These are phyloP conservation scores for Magnolia sinica DNA, from an alignment of 164 flowering plant genomes.

Conservation along the genomic window DNA sequence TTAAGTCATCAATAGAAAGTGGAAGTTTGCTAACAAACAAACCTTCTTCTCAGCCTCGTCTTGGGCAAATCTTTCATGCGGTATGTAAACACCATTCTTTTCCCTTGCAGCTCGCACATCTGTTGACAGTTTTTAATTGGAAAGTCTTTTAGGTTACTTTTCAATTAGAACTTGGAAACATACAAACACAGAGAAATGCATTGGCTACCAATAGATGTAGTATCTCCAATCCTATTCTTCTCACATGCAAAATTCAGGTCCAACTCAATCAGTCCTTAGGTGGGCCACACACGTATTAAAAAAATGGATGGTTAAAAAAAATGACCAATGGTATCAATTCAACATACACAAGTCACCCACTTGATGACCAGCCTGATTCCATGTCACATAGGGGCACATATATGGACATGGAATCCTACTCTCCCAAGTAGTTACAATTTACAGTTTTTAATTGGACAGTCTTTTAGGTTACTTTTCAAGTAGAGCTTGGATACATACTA, in stretches of 20 bases:
- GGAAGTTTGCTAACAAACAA: background rate
- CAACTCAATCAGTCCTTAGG: no score
- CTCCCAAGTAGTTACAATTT: background rate
- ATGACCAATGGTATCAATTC: no score
- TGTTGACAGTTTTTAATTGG: slow-evolving; percentile 25
- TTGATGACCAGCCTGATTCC: no score
- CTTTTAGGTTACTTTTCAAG: background rate
- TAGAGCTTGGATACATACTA: background rate
- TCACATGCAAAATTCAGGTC: background rate
- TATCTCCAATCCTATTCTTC: background rate
- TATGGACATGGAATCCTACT: no score
- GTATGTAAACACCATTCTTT: slow-evolving; percentile 79
- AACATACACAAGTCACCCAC: no score
- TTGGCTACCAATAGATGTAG: background rate
- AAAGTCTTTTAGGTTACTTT: background rate
- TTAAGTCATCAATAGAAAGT: background rate
- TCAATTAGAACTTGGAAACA: background rate
- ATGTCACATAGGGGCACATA: no score
- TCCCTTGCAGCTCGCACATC: slow-evolving; percentile 87
- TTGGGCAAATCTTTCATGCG: slow-evolving; percentile 68
- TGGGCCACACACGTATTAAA: background rate
- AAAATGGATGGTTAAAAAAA: background rate
- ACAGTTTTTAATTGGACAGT: slow-evolving; percentile 10
- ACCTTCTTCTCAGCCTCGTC: slow-evolving; percentile 90
- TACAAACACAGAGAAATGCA: background rate